These are phyloP conservation scores for Amanita inopinata DNA, from an alignment of 768 basidiomycete genomes.

Conservation along the genomic window DNA sequence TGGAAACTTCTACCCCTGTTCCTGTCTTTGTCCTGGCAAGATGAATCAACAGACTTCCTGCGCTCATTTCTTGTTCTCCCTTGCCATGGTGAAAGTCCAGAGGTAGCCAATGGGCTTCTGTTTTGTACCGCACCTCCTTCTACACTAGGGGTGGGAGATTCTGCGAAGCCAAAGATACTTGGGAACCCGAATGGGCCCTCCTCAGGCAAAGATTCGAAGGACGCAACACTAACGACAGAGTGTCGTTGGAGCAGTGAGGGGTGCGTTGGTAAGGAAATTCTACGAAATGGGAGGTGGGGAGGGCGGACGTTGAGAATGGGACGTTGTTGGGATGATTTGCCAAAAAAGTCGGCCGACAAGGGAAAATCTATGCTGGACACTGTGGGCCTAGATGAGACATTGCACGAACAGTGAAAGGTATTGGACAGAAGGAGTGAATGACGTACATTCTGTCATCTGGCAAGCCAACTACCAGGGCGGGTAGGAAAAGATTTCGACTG, in stretches of 20 bases:
- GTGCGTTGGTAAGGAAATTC: slow-evolving; percentile 50
- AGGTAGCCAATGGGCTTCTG: slow-evolving; percentile 3
- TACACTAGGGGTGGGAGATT: slow-evolving; percentile 14
- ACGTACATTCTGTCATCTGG: too few relatives aligned
- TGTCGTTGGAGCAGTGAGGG: slow-evolving; percentile 46
- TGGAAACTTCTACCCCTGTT: background rate
- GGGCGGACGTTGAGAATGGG: too few relatives aligned
- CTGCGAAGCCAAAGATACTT: background rate
- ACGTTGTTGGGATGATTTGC: too few relatives aligned
- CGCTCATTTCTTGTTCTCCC: slow-evolving; percentile 20
- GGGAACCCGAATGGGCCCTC: slow-evolving; percentile 17
- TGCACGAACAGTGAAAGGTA: too few relatives aligned
- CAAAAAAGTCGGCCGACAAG: too few relatives aligned
- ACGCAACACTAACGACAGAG: slow-evolving; percentile 61
- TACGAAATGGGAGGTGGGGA: slow-evolving; percentile 50
- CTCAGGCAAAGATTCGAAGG: slow-evolving; percentile 65
- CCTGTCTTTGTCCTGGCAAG: slow-evolving; percentile 25
- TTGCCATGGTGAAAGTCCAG: background rate
- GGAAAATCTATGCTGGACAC: too few relatives aligned
- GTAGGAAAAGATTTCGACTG: too few relatives aligned
- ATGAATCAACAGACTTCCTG: slow-evolving; percentile 30
- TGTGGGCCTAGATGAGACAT: too few relatives aligned
- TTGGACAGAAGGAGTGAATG: too few relatives aligned
- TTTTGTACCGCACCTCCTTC: slow-evolving; percentile 22
- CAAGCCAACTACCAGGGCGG: too few relatives aligned